A percentile compares a stretch with the other conserved stretches of the same genome.
Conservation (phyloP, 192 early-diverging fungal species). For the Phycomyces blakesleeanus region DNA sequence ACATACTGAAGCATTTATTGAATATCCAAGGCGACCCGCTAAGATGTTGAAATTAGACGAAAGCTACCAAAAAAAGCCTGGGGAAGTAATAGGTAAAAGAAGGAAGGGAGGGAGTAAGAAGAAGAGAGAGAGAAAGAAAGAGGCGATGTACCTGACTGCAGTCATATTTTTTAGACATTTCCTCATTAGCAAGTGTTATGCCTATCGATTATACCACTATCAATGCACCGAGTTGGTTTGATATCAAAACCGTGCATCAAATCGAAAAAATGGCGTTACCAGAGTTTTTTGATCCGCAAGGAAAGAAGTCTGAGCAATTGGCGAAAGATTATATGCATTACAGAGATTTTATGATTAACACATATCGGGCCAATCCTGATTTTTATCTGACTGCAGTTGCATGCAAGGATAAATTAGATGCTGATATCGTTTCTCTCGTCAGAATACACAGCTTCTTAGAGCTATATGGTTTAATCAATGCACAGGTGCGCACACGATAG, state of each 20-base stretch:
- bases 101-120: not conserved
- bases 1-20: constrained; percentile 17
- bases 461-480: constrained; percentile 94
- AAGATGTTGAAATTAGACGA: constrained; percentile 25
- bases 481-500: constrained; percentile 59
- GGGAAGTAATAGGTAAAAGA: not conserved
- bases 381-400: constrained; percentile 95
- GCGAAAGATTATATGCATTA: constrained; percentile 75
- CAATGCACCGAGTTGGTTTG: constrained; percentile 79
- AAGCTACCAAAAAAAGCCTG: not conserved
- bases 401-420: constrained; percentile 86
- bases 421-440: constrained; percentile 92
- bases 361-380: constrained; percentile 85
- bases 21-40: constrained; percentile 12
- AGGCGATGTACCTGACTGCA: no score
- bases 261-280: constrained; percentile 83
- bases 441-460: constrained; percentile 94
- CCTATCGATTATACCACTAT: constrained; percentile 66
- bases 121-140: no score
- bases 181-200: not conserved
- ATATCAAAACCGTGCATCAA: constrained; percentile 66
- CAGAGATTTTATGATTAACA: constrained; percentile 94
- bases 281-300: constrained; percentile 90
- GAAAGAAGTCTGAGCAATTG: constrained; percentile 79
- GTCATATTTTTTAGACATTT: constrained; percentile 1